Percentiles rank a stretch among this genome's conserved stretches.
Conservation (phyloP, 352 stramenopile species). For the Pythium volutum region DNA sequence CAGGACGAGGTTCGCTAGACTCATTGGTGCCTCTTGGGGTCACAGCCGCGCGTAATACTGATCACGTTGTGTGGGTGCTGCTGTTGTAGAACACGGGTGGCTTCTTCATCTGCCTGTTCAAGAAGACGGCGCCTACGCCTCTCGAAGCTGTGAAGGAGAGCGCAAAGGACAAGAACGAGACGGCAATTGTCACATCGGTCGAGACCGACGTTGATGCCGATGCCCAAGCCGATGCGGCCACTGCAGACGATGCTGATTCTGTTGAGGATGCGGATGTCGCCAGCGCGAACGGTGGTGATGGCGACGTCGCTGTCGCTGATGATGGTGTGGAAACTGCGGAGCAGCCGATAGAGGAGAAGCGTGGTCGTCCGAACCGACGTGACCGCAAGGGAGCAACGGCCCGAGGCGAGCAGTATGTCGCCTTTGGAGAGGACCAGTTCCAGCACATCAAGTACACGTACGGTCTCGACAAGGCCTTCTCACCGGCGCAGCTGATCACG, state of each 20-base stretch:
- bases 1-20: conserved; percentile 90
- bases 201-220: neutral
- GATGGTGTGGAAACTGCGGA: conserved; percentile 14
- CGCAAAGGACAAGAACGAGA: neutral
- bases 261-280: conserved; percentile 19
- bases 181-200: neutral
- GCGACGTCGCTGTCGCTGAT: conserved; percentile 19
- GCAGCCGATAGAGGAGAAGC: conserved; percentile 9
- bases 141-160: conserved; percentile 6
- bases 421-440: conserved; percentile 59
- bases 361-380: conserved; percentile 26
- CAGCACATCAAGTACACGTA: conserved; percentile 75
- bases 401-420: conserved; percentile 72
- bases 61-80: neutral
- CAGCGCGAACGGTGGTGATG: conserved; percentile 15
- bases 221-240: neutral
- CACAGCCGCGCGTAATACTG: neutral
- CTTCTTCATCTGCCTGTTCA: conserved; percentile 98
- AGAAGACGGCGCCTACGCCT: conserved; percentile 83
- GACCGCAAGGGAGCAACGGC: conserved; percentile 44
- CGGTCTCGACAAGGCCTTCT: conserved; percentile 62
- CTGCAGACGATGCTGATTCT: conserved; percentile 9
- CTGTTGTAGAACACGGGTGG: conserved; percentile 91
- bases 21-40: neutral
- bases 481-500: conserved; percentile 78